Percentiles rank a stretch among this genome's conserved stretches.
Evolutionary conservation across 768 basidiomycete genomes (phyloP).

Genomic region (Tulasnella sp.): DNA sequence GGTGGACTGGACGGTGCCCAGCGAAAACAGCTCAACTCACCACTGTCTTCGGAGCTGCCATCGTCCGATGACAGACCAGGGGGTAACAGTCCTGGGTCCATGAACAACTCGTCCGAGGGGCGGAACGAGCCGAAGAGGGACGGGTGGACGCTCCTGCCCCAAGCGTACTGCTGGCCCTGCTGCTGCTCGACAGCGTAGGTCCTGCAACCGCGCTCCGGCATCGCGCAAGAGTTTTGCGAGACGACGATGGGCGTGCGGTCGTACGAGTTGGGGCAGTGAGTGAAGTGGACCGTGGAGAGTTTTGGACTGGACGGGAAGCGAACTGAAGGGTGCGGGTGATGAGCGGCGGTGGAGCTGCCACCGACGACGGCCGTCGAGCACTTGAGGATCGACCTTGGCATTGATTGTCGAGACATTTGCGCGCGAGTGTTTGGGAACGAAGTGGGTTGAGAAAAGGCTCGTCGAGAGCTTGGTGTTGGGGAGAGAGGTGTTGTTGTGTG

Average conservation of each 20-base stretch:
- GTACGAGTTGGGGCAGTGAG: constrained; percentile 23
- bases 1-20: neutral
- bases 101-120: constrained; percentile 9
- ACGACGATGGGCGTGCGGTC: constrained; percentile 28
- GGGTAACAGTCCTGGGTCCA: neutral
- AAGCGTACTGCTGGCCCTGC: neutral
- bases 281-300: constrained; percentile 25
- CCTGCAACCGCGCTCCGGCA: constrained; percentile 22
- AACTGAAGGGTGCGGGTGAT: constrained; percentile 7
- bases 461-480: neutral
- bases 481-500: constrained; percentile 5
- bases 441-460: neutral
- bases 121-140: constrained; percentile 1
- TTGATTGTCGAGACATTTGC: neutral
- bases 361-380: neutral
- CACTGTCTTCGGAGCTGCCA: constrained; percentile 27
- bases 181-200: neutral
- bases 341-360: neutral
- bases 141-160: constrained; percentile 25
- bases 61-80: constrained; percentile 22
- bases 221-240: constrained; percentile 20
- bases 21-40: constrained; percentile 19
- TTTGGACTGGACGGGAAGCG: constrained; percentile 29
- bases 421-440: neutral
- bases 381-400: constrained; percentile 27